A percentile compares a stretch with the other conserved stretches of the same genome.
phyloP scores from a whole-genome alignment of 306 rosid genomes.

The Acacia confusa region DNA sequence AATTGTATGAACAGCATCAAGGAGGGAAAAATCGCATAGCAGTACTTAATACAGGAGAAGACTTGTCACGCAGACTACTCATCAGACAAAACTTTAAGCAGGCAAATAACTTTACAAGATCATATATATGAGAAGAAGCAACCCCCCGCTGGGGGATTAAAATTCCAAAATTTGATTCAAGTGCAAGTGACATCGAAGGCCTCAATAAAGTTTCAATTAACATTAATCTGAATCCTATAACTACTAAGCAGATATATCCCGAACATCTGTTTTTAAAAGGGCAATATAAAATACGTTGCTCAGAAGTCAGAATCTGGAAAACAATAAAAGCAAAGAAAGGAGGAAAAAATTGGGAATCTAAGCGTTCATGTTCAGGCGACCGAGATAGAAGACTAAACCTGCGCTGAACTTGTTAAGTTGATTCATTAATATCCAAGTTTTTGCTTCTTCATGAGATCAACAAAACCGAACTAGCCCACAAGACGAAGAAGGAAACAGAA shows the following conservation, averaged over 20 bases:
- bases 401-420: neutral
- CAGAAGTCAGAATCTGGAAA: neutral
- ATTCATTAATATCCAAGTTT: neutral
- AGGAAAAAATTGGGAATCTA: slow-evolving; percentile 5
- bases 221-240: neutral
- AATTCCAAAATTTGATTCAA: neutral
- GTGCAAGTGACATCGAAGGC: neutral
- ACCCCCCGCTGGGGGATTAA: too few relatives aligned
- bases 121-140: neutral
- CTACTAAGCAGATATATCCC: neutral
- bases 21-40: neutral
- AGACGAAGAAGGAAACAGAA: neutral
- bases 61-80: slow-evolving; percentile 19
- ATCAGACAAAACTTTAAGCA: slow-evolving; percentile 21
- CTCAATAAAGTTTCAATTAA: neutral
- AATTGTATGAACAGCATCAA: neutral
- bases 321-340: neutral
- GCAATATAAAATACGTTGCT: neutral
- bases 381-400: neutral
- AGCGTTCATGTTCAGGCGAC: neutral
- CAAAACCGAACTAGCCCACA: slow-evolving; percentile 5
- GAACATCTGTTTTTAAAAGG: neutral
- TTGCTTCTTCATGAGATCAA: neutral
- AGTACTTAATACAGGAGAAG: neutral
- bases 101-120: slow-evolving; percentile 8